phyloP scores from a whole-genome alignment of 2,329 filamentous ascomycete species.

The Sporothrix inflata region DNA sequence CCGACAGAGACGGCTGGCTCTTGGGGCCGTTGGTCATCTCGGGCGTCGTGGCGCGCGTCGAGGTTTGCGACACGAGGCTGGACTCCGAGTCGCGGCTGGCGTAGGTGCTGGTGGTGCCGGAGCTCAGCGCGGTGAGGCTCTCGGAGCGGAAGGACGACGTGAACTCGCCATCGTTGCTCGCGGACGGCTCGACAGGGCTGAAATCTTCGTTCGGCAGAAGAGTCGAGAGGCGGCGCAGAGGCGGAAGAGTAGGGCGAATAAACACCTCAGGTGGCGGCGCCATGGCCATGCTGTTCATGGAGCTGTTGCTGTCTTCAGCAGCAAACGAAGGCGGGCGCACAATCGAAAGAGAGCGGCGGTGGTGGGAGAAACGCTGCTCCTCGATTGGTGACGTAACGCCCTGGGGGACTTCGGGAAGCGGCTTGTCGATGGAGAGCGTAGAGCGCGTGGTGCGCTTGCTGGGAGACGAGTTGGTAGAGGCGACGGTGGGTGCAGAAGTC shows the following conservation, averaged over 20 bases:
- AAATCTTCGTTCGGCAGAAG: slow-evolving; percentile 54
- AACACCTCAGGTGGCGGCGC: slow-evolving; percentile 52
- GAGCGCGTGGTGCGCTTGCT: slow-evolving; percentile 40
- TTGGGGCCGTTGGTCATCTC: slow-evolving; percentile 62
- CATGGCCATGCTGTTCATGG: slow-evolving; percentile 43
- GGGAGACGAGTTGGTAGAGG: slow-evolving; percentile 35
- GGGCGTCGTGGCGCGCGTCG: slow-evolving; percentile 86
- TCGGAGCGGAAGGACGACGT: slow-evolving; percentile 62
- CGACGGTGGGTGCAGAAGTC: slow-evolving; percentile 38
- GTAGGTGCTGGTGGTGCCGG: slow-evolving; percentile 78
- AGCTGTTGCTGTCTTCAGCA: slow-evolving; percentile 44
- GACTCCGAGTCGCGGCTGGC: slow-evolving; percentile 79
- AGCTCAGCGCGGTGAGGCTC: slow-evolving; percentile 74
- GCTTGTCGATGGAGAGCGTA: slow-evolving; percentile 63
- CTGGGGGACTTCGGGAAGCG: slow-evolving; percentile 67
- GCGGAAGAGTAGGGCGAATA: slow-evolving; percentile 54
- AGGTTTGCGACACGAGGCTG: slow-evolving; percentile 78
- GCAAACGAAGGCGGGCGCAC: slow-evolving; percentile 50
- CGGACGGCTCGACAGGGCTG: slow-evolving; percentile 50
- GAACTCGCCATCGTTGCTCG: slow-evolving; percentile 54
- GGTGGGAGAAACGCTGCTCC: slow-evolving; percentile 34
- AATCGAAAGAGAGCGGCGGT: slow-evolving; percentile 41
- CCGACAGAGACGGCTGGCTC: slow-evolving; percentile 66
- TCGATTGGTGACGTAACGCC: slow-evolving; percentile 49
- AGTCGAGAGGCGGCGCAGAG: slow-evolving; percentile 62